Base-by-base conservation (phyloP, 495 filamentous ascomycete species). In the Haplographium delicatum region DNA sequence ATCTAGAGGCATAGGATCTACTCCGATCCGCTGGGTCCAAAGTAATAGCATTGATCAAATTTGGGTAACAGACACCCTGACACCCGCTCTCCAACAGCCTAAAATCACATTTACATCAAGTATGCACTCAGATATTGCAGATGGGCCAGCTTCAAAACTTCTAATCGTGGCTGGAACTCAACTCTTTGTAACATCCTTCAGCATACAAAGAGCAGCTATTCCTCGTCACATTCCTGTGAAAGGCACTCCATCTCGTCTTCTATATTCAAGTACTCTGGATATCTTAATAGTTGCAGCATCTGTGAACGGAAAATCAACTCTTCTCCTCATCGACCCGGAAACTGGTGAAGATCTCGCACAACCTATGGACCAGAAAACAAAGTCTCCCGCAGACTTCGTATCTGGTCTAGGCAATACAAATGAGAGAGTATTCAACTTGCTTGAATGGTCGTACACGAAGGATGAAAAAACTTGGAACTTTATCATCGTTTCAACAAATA, bases 281-380 rank as follows among this genome's bases (percentile, higher is more conserved):
- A 70, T 72, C 49, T 68, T 85, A 2, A 66, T 84, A 28, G 72
- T 72, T 0, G 78, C 74, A 1, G 70, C 78, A 3, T 62, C 58
- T 13, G 62, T 63, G 16, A 52, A 62, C 25, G 60, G 66, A 3
- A 52, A 50, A 42, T 63, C 70, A 13, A 70, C 63, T 19, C 53
- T 73, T 50, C 59, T 58, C 51, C 79, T 80, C 50, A 54, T 77
- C 15, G 68, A 79, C 49, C 71, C 70, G 1, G 64, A 66, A 18
- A 75, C 73, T 2, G 74, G 73, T 2, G 45, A 59, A 26, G 65
- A 74, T 39, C 56, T 79, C 5, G 74, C 72, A 0, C 57, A 43
- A 26, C 65, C 71, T 0, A 42, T 65, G 8, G 64, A 70, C 40
- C 63, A 65, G 25, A 67, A 63, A 13, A 49, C 30, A 11, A 61